Base-by-base conservation (phyloP, 1,284 basidiomycete genomes). In the Amylostereum areolatum region DNA sequence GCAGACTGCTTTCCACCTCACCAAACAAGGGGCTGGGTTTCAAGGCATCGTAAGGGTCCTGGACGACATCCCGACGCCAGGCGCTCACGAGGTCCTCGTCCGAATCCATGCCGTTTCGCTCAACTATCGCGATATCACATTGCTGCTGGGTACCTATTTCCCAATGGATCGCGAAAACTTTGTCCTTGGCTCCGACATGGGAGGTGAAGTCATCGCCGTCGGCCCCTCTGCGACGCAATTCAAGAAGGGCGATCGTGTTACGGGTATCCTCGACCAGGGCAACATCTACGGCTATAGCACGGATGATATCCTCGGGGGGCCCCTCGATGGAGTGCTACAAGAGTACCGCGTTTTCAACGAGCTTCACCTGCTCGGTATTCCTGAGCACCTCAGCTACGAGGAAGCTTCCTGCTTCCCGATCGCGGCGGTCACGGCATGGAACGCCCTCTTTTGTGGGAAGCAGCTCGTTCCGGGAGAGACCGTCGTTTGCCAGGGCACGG, bases 351-450 rank as follows among this genome's bases (percentile, higher is more conserved):
- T 46, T 32, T 43, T 51, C 33, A 28, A 34, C 27, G 34, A 32
- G 25, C 3, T 27, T n/a, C n/a, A n/a, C 1, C 37, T 51, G 3
- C 37, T 51, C 30, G 25, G 36, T 12, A 28, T 33, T 7, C 50
- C 50, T 3, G 37, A 10, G 27, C 28, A 51, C 36, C 41, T 51
- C 6, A 37, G 43, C 8, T 34, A 46, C 31, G 34, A 28, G n/a
- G 48, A 35, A n/a, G n/a, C n/a, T 8, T 35, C 34, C n/a, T 35
- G 34, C n/a, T 35, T 35, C 34, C 41, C 41, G 8, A 43, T 43
- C 47, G 68, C 69, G 10, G 71, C 64, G 10, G 18, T 71, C 29
- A 72, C 70, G 1, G 71, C 71, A 4, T 72, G 66, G 60, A 70
- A 70, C 50, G 65, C 63, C 2, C 62, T 73, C 2, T 61, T 62